Conservation (phyloP, 2,329 filamentous ascomycete genomes). For the Paecilomyces dactylethromorphus region DNA sequence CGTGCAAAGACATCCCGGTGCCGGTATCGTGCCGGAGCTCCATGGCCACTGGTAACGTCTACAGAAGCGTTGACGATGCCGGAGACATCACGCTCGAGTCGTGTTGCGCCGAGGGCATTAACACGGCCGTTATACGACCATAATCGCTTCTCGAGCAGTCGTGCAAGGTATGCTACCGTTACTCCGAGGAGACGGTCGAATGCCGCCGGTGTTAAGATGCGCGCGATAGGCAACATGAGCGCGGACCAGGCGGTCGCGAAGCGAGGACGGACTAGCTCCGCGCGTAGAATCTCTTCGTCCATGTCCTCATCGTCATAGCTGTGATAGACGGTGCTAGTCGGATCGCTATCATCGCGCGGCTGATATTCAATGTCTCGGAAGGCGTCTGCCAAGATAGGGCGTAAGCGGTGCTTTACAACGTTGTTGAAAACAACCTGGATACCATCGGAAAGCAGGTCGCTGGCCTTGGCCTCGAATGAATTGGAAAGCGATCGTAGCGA, state of each 20-base stretch:
- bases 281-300: slow-evolving; percentile 31
- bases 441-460: slow-evolving; percentile 76
- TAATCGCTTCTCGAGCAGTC: slow-evolving; percentile 79
- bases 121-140: slow-evolving; percentile 72
- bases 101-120: slow-evolving; percentile 73
- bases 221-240: slow-evolving; percentile 75
- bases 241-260: slow-evolving; percentile 84
- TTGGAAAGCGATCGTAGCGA: slow-evolving; percentile 63
- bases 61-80: slow-evolving; percentile 56
- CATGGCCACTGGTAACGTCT: slow-evolving; percentile 27
- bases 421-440: slow-evolving; percentile 80
- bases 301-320: slow-evolving; percentile 27
- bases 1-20: slow-evolving; percentile 70
- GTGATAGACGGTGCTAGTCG: slow-evolving; percentile 32
- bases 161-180: slow-evolving; percentile 68
- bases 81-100: slow-evolving; percentile 77
- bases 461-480: slow-evolving; percentile 69
- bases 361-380: slow-evolving; percentile 91
- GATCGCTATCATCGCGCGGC: slow-evolving; percentile 48
- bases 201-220: slow-evolving; percentile 71
- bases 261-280: slow-evolving; percentile 65
- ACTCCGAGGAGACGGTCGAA: slow-evolving; percentile 70
- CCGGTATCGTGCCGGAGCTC: slow-evolving; percentile 54
- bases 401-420: slow-evolving; percentile 76
- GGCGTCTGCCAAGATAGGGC: slow-evolving; percentile 76